phyloP scores from a whole-genome alignment of 2,329 filamentous ascomycete species.

The Aspergillus fijiensis region DNA sequence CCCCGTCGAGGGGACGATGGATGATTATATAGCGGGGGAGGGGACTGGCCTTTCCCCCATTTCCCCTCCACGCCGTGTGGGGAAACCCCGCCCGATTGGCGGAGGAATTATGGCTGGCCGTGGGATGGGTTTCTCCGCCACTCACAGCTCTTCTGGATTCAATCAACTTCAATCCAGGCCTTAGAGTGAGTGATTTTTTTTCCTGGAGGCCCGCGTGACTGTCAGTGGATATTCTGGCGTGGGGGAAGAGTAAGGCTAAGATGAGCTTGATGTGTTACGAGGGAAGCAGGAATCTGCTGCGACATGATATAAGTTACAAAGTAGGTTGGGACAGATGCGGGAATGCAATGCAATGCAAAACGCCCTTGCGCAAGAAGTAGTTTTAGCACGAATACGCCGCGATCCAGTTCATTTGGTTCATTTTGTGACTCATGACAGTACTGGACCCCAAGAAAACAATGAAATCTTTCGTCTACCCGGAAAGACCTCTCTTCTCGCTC shows the following conservation, averaged over 20 bases:
- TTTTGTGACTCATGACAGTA: not conserved
- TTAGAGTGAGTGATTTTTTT: not conserved
- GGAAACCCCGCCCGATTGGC: constrained; percentile 22
- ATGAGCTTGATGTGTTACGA: not conserved
- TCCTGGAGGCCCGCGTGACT: not conserved
- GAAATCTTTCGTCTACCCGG: constrained; percentile 50
- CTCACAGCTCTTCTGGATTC: constrained; percentile 8
- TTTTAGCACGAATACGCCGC: not conserved
- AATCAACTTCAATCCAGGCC: not conserved
- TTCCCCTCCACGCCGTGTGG: constrained; percentile 10
- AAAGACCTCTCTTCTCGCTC: constrained; percentile 84
- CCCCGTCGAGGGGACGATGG: not conserved
- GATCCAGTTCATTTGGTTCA: not conserved
- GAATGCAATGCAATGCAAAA: not conserved
- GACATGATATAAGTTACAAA: not conserved
- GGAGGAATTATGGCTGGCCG: constrained; percentile 20
- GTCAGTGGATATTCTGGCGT: not conserved
- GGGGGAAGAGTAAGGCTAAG: not conserved
- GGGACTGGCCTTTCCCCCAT: not conserved
- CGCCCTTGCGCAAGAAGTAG: not conserved
- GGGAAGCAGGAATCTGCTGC: not conserved
- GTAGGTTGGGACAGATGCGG: not conserved
- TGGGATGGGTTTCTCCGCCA: constrained; percentile 26
- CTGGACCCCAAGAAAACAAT: not conserved
- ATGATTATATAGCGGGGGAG: not conserved